Percentiles rank a stretch among this genome's conserved stretches.
phyloP scores from a whole-genome alignment of 495 filamentous ascomycete genomes.

The Lepraria neglecta region DNA sequence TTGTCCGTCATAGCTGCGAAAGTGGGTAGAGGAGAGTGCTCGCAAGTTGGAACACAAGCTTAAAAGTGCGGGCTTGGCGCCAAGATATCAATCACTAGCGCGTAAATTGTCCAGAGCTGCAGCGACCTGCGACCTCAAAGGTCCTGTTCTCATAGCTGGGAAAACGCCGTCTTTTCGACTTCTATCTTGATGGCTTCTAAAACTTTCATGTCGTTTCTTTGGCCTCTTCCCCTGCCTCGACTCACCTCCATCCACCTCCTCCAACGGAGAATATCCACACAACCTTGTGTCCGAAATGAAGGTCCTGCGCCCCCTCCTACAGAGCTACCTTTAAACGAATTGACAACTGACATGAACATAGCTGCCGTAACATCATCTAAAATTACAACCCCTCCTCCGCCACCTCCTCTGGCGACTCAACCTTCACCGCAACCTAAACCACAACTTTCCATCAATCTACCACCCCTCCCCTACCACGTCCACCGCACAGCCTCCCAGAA shows the following conservation, averaged over 20 bases:
- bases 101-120: not conserved
- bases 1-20: slow-evolving; percentile 62
- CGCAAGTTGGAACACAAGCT: not conserved
- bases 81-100: slow-evolving; percentile 4
- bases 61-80: slow-evolving; percentile 10
- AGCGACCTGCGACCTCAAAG: not conserved
- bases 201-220: slow-evolving; percentile 12
- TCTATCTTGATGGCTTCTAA: slow-evolving; percentile 7
- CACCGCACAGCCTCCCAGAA: slow-evolving; percentile 63
- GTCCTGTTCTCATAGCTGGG: not conserved
- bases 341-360: not conserved
- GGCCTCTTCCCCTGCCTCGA: slow-evolving; percentile 7
- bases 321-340: not conserved
- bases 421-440: slow-evolving; percentile 21
- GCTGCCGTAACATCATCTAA: not conserved
- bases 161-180: not conserved
- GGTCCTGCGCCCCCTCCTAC: not conserved
- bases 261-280: slow-evolving; percentile 4
- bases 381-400: too few species aligned
- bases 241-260: slow-evolving; percentile 6
- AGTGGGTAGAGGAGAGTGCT: not conserved
- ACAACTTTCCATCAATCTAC: slow-evolving; percentile 14
- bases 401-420: not conserved
- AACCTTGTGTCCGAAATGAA: slow-evolving; percentile 5
- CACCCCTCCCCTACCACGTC: slow-evolving; percentile 63